phyloP scores from a whole-genome alignment of 2,329 filamentous ascomycete genomes.

The Ambrosiella beaveri region DNA sequence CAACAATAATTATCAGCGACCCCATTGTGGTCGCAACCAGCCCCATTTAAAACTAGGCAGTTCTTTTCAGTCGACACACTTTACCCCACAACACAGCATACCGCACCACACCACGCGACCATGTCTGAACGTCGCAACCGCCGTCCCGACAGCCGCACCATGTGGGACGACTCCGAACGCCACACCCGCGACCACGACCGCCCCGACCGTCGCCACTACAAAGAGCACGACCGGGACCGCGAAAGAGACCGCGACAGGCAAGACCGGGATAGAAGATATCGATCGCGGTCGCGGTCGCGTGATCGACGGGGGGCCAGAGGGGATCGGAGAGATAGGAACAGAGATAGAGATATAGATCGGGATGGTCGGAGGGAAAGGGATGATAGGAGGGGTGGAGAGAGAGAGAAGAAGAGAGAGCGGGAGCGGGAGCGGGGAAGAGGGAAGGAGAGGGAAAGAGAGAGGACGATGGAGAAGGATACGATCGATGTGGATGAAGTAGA shows the following conservation, averaged over 20 bases:
- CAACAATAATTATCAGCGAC: no score
- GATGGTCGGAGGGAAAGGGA: constrained; percentile 16
- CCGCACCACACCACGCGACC: not conserved
- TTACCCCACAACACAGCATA: no score
- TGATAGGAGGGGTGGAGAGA: not conserved
- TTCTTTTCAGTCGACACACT: no score
- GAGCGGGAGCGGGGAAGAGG: constrained; percentile 17
- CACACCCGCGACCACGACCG: constrained; percentile 17
- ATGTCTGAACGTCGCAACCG: constrained; percentile 14
- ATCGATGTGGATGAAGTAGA: not conserved
- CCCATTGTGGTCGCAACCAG: no score
- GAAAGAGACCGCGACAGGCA: constrained; percentile 2
- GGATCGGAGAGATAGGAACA: not conserved
- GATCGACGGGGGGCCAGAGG: constrained; percentile 16
- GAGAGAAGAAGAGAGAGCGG: not conserved
- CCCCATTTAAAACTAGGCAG: no score
- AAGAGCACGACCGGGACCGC: constrained; percentile 17
- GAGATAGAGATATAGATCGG: constrained; percentile 14
- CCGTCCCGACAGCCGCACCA: constrained; percentile 36
- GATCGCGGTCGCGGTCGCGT: constrained; percentile 7
- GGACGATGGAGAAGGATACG: not conserved
- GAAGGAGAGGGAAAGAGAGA: constrained; percentile 14
- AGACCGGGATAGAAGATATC: constrained; percentile 1
- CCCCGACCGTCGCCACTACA: constrained; percentile 10
- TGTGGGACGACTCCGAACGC: constrained; percentile 40